Evolutionary conservation across 768 basidiomycete species (phyloP).

Genomic region (Trametes elegans): DNA sequence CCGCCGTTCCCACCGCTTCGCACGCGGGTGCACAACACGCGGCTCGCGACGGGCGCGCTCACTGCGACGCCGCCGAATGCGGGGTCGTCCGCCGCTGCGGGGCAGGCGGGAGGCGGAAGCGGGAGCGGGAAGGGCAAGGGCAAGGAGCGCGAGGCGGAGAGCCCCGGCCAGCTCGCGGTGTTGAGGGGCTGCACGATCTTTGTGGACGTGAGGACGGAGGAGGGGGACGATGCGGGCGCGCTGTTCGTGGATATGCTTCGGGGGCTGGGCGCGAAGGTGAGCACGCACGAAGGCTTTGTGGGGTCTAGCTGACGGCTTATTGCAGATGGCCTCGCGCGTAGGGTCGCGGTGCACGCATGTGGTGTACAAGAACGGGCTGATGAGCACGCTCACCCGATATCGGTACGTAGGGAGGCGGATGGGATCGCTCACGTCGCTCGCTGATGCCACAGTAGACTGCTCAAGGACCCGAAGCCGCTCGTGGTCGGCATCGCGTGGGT

Average conservation of each 20-base stretch:
- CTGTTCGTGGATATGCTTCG: constrained; percentile 84
- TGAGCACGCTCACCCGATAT: constrained; percentile 72
- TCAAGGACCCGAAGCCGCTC: constrained; percentile 65
- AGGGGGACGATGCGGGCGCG: constrained; percentile 77
- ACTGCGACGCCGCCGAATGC: constrained; percentile 5
- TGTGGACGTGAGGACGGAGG: constrained; percentile 74
- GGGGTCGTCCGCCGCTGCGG: constrained; percentile 10
- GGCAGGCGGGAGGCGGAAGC: constrained; percentile 18
- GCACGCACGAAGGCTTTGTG: constrained; percentile 17
- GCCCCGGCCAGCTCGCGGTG: constrained; percentile 41
- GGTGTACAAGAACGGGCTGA: constrained; percentile 79
- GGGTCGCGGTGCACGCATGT: constrained; percentile 80
- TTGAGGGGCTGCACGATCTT: constrained; percentile 77
- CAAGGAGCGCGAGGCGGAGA: constrained; percentile 23
- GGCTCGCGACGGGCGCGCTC: constrained; percentile 17
- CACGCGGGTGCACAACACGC: constrained; percentile 8
- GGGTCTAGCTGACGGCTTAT: no score
- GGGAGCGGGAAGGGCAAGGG: constrained; percentile 26
- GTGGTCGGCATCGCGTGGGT: constrained; percentile 90
- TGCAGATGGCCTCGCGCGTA: constrained; percentile 60
- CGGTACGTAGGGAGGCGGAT: constrained; percentile 43
- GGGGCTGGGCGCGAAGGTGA: constrained; percentile 76
- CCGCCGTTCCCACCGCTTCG: not conserved
- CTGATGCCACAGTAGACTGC: constrained; percentile 38
- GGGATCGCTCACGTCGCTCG: not conserved